Evolutionary conservation across 768 basidiomycete genomes (phyloP), one percentile per base, ranked within the genome.

Genomic region (Dioszegia aurantiaca): DNA sequence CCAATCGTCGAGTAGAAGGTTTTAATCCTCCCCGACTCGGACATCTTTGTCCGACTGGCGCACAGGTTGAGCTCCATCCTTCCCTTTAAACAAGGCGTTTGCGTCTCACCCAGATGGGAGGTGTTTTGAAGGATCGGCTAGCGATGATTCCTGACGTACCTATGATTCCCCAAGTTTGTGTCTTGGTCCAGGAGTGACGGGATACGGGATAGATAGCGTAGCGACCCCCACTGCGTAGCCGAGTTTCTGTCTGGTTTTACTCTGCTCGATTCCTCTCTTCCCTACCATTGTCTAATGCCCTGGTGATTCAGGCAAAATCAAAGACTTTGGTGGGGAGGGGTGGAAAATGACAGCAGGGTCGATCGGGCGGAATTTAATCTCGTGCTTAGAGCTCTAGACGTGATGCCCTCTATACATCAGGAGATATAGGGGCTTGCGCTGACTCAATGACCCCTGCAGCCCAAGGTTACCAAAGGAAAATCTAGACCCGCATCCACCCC

Each of bases 401-500:
- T 72, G 66, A 72, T 72, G 70, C 65, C 70, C 27, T 33, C 33
- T 55, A 28, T 51, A 24, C 47, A 44, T 52, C 28, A 31, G 33
- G n/a, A 37, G 53, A 41, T 45, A 42, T 41, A 59, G 21, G 30
- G 33, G 72, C 69, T 70, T 58, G 68, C 69, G 65, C 56, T 58
- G 64, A 70, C 74, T 76, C 75, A 74, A 76, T 76, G 75, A 76
- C 67, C 33, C 33, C 72, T 67, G 57, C 66, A 77, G 77, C 77
- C 77, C 63, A 78, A 78, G 64, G 75, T 73, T 67, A 67, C 68
- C 58, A 76, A 75, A 69, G 75, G 76, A 75, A 75, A 76, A 64
- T 75, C 73, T 28, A 76, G 67, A 73, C 75, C 75, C 55, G 77
- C 77, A 47, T 47, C 76, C 46, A 70, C 75, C 60, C 77, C 77